phyloP scores from a whole-genome alignment of 1,139 yeast species.

The Candida freyschussii region DNA sequence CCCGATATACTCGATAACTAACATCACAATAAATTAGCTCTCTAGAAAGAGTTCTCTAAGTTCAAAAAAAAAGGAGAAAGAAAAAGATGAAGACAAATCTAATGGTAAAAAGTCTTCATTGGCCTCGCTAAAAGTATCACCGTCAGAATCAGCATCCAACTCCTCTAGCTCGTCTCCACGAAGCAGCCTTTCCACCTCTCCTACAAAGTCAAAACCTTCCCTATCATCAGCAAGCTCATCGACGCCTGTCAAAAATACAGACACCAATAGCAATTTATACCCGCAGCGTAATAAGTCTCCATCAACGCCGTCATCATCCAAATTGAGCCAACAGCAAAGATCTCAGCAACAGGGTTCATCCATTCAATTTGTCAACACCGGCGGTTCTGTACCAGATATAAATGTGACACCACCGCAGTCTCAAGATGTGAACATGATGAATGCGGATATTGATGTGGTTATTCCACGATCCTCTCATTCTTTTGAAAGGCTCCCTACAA shows the following conservation, averaged over 20 bases:
- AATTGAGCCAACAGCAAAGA: conserved; percentile 7
- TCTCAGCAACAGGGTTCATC: conserved; percentile 13
- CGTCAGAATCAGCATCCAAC: conserved; percentile 15
- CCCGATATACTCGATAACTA: conserved; percentile 7
- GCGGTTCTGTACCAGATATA: conserved; percentile 8
- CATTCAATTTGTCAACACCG: conserved; percentile 4
- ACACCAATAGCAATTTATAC: no score
- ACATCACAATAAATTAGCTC: conserved; percentile 15
- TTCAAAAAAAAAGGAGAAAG: conserved; percentile 23
- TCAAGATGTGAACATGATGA: conserved; percentile 17
- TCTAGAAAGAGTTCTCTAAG: conserved; percentile 25
- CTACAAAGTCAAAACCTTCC: conserved; percentile 12
- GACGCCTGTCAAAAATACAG: conserved; percentile 6
- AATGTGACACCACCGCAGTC: conserved; percentile 13
- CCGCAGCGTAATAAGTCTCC: no score
- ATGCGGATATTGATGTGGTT: conserved; percentile 25
- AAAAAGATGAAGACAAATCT: conserved; percentile 16
- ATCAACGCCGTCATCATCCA: conserved; percentile 9
- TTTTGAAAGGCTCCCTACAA: conserved; percentile 40
- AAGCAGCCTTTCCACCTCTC: conserved; percentile 17
- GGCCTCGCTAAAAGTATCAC: conserved; percentile 5
- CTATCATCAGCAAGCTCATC: conserved; percentile 5
- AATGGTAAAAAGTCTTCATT: conserved; percentile 12
- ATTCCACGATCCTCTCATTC: conserved; percentile 42
- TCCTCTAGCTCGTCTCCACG: conserved; percentile 18